A percentile compares a stretch with the other conserved stretches of the same genome.
Conservation (phyloP, 192 early-diverging fungal genomes). For the Allomyces macrogynus region DNA sequence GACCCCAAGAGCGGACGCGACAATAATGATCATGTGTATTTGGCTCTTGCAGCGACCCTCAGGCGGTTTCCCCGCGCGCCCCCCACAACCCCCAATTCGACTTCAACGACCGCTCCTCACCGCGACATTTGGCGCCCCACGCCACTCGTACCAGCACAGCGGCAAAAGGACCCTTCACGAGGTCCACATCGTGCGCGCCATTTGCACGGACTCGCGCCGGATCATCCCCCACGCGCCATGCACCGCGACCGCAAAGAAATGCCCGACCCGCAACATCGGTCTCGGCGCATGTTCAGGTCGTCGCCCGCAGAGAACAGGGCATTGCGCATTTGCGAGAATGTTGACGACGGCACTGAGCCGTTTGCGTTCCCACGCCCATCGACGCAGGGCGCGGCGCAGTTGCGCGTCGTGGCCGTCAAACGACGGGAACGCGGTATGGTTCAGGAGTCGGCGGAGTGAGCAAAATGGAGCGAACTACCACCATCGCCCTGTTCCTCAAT, state of each 20-base stretch:
- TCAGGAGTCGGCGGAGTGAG: conserved; percentile 43
- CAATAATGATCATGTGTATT: too few relatives aligned
- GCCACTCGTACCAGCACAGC: background rate
- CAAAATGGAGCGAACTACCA: too few relatives aligned
- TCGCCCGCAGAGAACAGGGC: conserved; percentile 65
- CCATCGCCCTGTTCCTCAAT: too few relatives aligned
- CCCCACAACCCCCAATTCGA: too few relatives aligned
- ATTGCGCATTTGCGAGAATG: conserved; percentile 78
- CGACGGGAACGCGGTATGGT: conserved; percentile 13
- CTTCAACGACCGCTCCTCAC: too few relatives aligned
- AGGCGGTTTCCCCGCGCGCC: too few relatives aligned
- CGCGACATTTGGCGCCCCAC: background rate
- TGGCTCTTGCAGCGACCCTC: too few relatives aligned
- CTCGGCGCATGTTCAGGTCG: conserved; percentile 46
- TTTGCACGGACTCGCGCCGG: background rate
- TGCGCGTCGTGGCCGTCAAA: conserved; percentile 19
- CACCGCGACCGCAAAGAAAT: conserved; percentile 83
- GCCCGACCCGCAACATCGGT: conserved; percentile 55
- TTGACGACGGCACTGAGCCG: conserved; percentile 60
- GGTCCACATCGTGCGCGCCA: background rate
- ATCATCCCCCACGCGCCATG: background rate
- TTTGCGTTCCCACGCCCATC: conserved; percentile 56
- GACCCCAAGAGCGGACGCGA: too few relatives aligned
- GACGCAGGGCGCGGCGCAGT: conserved; percentile 23
- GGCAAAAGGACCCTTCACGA: background rate